Evolutionary conservation across 495 filamentous ascomycete genomes (phyloP).

Genomic region (Aspergillus bertholletiae): DNA sequence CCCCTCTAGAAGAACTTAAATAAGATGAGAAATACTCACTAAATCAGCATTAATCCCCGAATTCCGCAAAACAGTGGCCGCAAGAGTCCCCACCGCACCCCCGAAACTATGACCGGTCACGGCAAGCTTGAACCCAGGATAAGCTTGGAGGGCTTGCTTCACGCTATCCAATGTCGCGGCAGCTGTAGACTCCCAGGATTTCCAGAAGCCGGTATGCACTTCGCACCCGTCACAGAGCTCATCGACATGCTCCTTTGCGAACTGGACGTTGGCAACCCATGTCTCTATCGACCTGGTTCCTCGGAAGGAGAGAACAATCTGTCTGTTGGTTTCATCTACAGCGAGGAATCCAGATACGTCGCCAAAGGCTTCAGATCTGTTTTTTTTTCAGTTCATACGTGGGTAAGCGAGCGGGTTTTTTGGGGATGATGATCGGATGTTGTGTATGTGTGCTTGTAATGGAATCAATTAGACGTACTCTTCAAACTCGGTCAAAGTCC

Average conservation of each 20-base stretch:
- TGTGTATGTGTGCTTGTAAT: no score
- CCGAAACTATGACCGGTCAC: conserved; percentile 69
- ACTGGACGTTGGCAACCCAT: conserved; percentile 62
- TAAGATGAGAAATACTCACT: conserved; percentile 19
- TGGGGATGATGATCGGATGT: no score
- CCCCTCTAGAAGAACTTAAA: neutral
- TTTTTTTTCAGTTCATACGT: no score
- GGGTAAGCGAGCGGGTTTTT: no score
- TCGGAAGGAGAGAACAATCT: conserved; percentile 67
- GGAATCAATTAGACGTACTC: no score
- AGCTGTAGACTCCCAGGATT: conserved; percentile 47
- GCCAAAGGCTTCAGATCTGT: conserved; percentile 46
- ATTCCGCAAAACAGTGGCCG: conserved; percentile 54
- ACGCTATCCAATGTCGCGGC: conserved; percentile 37
- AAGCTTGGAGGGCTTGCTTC: conserved; percentile 23
- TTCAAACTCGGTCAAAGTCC: conserved; percentile 56
- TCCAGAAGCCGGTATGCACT: conserved; percentile 53
- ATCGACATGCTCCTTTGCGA: conserved; percentile 27
- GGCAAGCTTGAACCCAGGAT: conserved; percentile 53
- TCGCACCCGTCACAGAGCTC: conserved; percentile 42
- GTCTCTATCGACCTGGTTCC: conserved; percentile 61
- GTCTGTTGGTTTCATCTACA: conserved; percentile 54
- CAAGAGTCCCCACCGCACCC: conserved; percentile 60
- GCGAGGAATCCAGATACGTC: conserved; percentile 71
- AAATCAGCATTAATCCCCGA: conserved; percentile 33